Evolutionary conservation across 805 yeast species (phyloP), one percentile per base, ranked within the genome.

Genomic region (Barnettozyma vustinii): DNA sequence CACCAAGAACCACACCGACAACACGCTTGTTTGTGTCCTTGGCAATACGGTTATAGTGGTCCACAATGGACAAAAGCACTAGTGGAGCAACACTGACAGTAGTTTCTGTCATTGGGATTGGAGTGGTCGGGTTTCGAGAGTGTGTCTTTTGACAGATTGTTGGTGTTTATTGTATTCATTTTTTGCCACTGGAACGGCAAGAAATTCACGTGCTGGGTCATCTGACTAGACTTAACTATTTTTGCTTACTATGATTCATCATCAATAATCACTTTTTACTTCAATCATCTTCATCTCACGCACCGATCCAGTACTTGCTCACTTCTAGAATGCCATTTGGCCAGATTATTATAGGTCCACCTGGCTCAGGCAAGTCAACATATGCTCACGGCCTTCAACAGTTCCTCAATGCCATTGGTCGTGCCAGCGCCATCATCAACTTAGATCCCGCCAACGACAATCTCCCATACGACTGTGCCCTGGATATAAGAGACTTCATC

Each of bases 301-400:
- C 23, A 9, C 21, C 21, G 6, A 9, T 16, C 23, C 39, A 16
- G 20, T n/a, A 3, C 33, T 40, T 25, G 16, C 20, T 23, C 21
- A 27, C 16, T 26, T 41, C n/a, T 15, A 41, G 18, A 4, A 76
- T 79, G 83, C 71, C 82, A 9, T 87, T 87, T 66, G 97, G 96
- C 4, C 97, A 94, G 68, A 79, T 94, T 9, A 91, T 92, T 9
- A 89, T 94, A 36, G 99, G 99, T 0, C 98, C 99, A 0, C 99
- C 99, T 0, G 99, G 99, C 1, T 78, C 96, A 0, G 99, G 99
- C 1, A 94, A 94, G 62, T 87, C 97, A 0, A 95, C 99, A 0
- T 94, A 88, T 64, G 91, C 97, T 65, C 74, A 82, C 64, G 99
- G 99, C 40, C 81, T 92, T 81, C 78, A 78, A 54, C 98, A 94